Conservation (phyloP, 2,329 filamentous ascomycete species). For the Daldinia sp. region DNA sequence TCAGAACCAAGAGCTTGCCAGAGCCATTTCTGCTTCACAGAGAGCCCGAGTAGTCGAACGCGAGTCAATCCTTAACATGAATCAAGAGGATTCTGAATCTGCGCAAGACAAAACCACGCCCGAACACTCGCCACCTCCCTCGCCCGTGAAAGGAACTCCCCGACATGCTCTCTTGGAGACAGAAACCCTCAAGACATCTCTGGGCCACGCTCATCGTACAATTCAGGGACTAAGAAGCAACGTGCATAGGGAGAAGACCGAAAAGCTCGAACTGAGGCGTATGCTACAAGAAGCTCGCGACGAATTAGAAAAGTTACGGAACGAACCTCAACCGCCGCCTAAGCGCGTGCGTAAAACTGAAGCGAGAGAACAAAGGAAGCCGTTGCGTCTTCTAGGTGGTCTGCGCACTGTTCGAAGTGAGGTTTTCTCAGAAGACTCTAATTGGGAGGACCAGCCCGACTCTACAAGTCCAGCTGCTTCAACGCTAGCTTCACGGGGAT, state of each 20-base stretch:
- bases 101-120: constrained; percentile 79
- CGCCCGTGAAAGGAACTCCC: constrained; percentile 90
- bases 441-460: constrained; percentile 87
- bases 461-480: constrained; percentile 62
- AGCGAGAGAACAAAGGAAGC: constrained; percentile 81
- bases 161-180: constrained; percentile 92
- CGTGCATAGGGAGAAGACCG: constrained; percentile 97
- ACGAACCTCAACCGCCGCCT: constrained; percentile 62
- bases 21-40: constrained; percentile 77
- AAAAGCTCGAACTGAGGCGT: constrained; percentile 94
- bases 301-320: constrained; percentile 81
- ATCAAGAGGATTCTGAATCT: constrained; percentile 73
- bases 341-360: constrained; percentile 74
- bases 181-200: constrained; percentile 93
- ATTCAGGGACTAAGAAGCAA: constrained; percentile 96
- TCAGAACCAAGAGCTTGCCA: constrained; percentile 92
- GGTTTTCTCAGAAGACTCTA: constrained; percentile 80
- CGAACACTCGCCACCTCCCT: constrained; percentile 90
- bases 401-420: constrained; percentile 81
- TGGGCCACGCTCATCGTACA: constrained; percentile 94
- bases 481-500: constrained; percentile 49
- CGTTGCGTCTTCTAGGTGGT: constrained; percentile 80
- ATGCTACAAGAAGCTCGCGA: constrained; percentile 96
- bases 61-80: constrained; percentile 68
- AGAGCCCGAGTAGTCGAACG: constrained; percentile 75